Conservation (phyloP, 2,329 filamentous ascomycete species). For the Cadophora malorum region DNA sequence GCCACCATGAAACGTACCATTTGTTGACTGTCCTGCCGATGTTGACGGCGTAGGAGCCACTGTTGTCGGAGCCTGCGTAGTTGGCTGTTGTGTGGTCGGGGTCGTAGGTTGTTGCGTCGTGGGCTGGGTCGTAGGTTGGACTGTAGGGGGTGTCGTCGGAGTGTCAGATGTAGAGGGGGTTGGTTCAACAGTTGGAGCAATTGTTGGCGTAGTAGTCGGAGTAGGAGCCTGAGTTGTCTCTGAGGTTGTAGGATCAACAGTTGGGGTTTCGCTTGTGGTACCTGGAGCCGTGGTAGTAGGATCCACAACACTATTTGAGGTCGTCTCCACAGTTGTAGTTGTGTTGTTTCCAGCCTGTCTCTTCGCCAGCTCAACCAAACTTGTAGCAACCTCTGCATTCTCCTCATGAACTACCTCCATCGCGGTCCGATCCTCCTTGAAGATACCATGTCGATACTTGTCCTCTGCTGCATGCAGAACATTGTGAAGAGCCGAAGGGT, state of each 20-base stretch:
- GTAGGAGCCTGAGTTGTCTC: slow-evolving; percentile 4
- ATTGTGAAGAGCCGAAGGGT: slow-evolving; percentile 67
- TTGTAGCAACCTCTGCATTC: slow-evolving; percentile 66
- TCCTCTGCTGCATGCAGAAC: slow-evolving; percentile 68
- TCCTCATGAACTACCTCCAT: slow-evolving; percentile 67
- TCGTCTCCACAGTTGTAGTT: slow-evolving; percentile 31
- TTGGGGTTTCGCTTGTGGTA: slow-evolving; percentile 7
- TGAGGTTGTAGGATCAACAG: slow-evolving; percentile 2
- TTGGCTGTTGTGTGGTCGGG: slow-evolving; percentile 9
- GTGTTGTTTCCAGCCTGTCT: slow-evolving; percentile 53
- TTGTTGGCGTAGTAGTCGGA: slow-evolving; percentile 16
- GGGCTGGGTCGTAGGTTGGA: neutral
- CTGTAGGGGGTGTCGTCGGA: neutral
- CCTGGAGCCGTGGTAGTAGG: slow-evolving; percentile 13
- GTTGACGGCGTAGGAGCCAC: slow-evolving; percentile 16
- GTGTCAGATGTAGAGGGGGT: slow-evolving; percentile 12
- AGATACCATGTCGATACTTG: slow-evolving; percentile 72
- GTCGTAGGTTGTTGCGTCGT: slow-evolving; percentile 10
- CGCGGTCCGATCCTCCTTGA: slow-evolving; percentile 67
- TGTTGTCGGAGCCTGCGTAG: slow-evolving; percentile 14
- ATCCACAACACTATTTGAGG: slow-evolving; percentile 5
- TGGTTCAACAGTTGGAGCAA: neutral
- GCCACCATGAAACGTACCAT: slow-evolving; percentile 35
- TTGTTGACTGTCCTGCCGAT: slow-evolving; percentile 24
- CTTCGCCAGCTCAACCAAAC: slow-evolving; percentile 69